phyloP scores from a whole-genome alignment of 495 filamentous ascomycete genomes.

The Podospora appendiculata region DNA sequence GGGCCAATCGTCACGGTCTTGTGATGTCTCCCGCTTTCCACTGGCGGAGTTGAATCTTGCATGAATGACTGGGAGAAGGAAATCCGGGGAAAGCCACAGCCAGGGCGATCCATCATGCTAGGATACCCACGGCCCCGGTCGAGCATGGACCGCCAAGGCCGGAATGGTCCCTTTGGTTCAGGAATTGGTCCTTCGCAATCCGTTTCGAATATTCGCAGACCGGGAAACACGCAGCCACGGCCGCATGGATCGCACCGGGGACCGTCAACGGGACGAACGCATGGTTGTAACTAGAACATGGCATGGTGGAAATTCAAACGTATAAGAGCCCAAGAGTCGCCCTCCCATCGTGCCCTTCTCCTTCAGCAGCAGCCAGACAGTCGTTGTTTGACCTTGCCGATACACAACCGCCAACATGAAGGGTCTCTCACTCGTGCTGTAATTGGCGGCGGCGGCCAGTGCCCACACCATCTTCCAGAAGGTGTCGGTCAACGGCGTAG shows the following conservation, averaged over 20 bases:
- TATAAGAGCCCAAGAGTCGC: too few species aligned
- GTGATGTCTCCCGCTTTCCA: not conserved
- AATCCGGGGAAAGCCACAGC: not conserved
- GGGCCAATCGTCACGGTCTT: too few species aligned
- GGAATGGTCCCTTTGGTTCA: not conserved
- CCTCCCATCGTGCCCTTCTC: not conserved
- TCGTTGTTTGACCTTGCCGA: not conserved
- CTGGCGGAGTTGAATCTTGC: not conserved
- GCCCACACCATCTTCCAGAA: constrained; percentile 47
- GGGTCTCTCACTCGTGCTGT: constrained; percentile 18
- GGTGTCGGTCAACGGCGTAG: constrained; percentile 42
- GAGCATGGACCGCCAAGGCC: not conserved
- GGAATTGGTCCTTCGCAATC: not conserved
- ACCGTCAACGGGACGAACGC: too few species aligned
- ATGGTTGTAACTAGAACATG: too few species aligned
- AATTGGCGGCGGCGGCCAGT: constrained; percentile 24
- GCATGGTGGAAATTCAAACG: too few species aligned
- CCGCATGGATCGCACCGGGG: too few species aligned
- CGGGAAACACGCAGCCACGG: not conserved
- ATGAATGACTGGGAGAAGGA: not conserved
- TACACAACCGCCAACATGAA: constrained; percentile 34
- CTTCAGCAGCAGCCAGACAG: not conserved
- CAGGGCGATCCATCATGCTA: not conserved
- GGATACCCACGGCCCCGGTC: not conserved
- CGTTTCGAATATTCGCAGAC: not conserved